A percentile compares a stretch with the other conserved stretches of the same genome.
Evolutionary conservation across 2,329 filamentous ascomycete genomes (phyloP).

Genomic region (Claviceps africana): DNA sequence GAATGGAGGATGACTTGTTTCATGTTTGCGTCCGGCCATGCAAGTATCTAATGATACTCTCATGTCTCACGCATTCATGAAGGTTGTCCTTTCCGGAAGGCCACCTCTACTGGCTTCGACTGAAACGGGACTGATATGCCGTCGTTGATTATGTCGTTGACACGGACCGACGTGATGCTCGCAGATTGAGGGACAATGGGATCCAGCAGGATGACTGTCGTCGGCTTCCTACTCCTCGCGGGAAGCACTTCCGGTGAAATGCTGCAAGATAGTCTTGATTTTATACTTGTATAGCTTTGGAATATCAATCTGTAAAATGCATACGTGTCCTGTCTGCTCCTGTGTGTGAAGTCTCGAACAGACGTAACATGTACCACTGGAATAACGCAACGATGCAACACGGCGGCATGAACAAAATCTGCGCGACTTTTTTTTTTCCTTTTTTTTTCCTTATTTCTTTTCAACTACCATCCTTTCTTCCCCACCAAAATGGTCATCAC

Average conservation of each 20-base stretch:
- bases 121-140: background rate
- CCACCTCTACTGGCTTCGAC: background rate
- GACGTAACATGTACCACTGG: no score
- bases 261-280: background rate
- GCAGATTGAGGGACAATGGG: conserved; percentile 45
- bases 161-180: conserved; percentile 10
- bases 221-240: conserved; percentile 27
- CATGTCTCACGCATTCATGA: background rate
- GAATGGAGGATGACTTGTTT: background rate
- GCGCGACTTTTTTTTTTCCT: background rate
- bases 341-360: no score
- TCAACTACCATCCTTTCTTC: no score
- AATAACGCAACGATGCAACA: background rate
- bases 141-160: background rate
- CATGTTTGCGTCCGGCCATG: background rate
- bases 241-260: conserved; percentile 15
- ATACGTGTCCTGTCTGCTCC: no score
- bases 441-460: no score
- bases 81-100: background rate
- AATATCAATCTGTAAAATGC: background rate
- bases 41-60: background rate
- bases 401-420: background rate
- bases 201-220: conserved; percentile 50
- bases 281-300: background rate
- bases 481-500: no score